These are phyloP conservation scores for Anthoceros angustus DNA, from an alignment of 225 moss, liverwort and hornwort genomes.

Conservation along the genomic window DNA sequence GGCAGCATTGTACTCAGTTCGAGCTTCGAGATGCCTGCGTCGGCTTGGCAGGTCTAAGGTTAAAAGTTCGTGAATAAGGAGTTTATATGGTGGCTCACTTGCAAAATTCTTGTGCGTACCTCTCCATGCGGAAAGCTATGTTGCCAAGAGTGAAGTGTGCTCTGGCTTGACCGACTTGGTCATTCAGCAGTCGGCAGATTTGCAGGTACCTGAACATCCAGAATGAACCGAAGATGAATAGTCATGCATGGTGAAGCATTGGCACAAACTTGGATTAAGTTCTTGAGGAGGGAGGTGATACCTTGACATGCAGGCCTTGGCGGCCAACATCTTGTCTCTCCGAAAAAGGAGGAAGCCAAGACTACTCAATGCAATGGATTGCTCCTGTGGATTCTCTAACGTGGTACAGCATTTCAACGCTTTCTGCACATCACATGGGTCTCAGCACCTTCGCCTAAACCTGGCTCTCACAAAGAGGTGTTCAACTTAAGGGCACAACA, in stretches of 20 bases:
- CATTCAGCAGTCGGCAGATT: constrained; percentile 51
- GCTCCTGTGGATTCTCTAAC: constrained; percentile 57
- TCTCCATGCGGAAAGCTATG: constrained; percentile 45
- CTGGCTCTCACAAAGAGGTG: neutral
- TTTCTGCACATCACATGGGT: constrained; percentile 31
- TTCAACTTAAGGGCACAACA: neutral
- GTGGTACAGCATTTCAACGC: constrained; percentile 64
- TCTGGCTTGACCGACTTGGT: constrained; percentile 55
- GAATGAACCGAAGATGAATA: neutral
- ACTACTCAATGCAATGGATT: constrained; percentile 75
- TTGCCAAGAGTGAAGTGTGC: constrained; percentile 76
- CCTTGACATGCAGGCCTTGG: constrained; percentile 65
- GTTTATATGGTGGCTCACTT: neutral
- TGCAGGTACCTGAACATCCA: constrained; percentile 40
- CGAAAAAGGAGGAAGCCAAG: constrained; percentile 64
- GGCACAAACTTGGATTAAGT: neutral
- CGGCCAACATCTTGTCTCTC: constrained; percentile 56
- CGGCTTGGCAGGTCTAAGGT: neutral
- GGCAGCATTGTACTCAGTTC: constrained; percentile 45
- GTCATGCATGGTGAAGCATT: neutral
- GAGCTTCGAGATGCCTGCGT: constrained; percentile 43
- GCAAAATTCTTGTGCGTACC: constrained; percentile 14
- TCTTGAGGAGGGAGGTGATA: constrained; percentile 6
- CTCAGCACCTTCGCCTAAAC: neutral
- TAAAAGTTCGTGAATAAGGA: neutral